Conservation (phyloP, 768 basidiomycete genomes). For the Macrolepiota albuminosa region DNA sequence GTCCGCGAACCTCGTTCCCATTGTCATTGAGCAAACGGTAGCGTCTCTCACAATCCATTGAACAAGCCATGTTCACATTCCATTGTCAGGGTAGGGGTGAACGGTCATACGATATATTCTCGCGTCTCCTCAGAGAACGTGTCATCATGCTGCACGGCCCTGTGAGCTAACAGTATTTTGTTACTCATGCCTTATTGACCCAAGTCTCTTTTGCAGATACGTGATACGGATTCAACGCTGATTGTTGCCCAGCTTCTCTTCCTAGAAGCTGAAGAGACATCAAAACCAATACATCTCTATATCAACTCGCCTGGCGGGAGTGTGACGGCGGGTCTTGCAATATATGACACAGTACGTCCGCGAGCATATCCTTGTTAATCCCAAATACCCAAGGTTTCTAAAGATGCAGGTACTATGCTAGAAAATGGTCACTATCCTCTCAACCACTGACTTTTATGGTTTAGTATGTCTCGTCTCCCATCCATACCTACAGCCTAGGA, state of each 20-base stretch:
- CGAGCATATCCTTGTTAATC: neutral
- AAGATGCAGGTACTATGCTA: constrained; percentile 63
- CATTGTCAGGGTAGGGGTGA: constrained; percentile 69
- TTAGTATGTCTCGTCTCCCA: constrained; percentile 89
- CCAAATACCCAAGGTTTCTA: constrained; percentile 8
- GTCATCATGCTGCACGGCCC: constrained; percentile 96
- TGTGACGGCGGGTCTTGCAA: constrained; percentile 93
- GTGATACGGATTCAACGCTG: constrained; percentile 84
- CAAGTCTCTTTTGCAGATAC: constrained; percentile 50
- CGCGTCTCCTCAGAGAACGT: constrained; percentile 84
- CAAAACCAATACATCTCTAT: constrained; percentile 93
- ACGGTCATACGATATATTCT: constrained; percentile 94
- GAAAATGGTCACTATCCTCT: neutral
- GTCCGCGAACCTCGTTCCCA: constrained; percentile 72
- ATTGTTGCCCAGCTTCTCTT: constrained; percentile 91
- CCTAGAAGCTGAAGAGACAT: constrained; percentile 92
- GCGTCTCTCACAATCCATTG: constrained; percentile 8
- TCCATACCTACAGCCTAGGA: constrained; percentile 95
- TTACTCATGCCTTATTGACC: constrained; percentile 1
- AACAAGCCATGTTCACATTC: neutral
- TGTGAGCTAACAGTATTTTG: constrained; percentile 42
- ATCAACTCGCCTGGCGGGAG: constrained; percentile 97
- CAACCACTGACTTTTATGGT: constrained; percentile 18
- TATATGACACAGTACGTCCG: constrained; percentile 87
- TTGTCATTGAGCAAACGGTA: constrained; percentile 92